Percentiles rank a stretch among this genome's conserved stretches.
These are phyloP conservation scores for Herpetomonas samuelpessoai DNA, from an alignment of 208 protist genomes.

Conservation along the genomic window DNA sequence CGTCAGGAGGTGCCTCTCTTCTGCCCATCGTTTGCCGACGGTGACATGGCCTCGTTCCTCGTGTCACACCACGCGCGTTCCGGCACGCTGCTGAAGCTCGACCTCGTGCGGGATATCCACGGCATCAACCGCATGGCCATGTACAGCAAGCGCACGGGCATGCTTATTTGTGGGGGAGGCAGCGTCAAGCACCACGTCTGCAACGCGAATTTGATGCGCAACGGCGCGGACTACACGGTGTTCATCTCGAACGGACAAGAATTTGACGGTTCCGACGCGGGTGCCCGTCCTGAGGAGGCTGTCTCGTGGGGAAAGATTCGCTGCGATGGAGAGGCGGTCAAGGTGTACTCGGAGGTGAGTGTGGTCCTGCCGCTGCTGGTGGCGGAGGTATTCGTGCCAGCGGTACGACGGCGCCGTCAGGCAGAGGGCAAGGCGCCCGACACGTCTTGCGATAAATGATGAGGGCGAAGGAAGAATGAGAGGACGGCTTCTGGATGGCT, in stretches of 20 bases:
- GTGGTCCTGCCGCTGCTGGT: constrained; percentile 98
- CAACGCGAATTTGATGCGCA: constrained; percentile 99
- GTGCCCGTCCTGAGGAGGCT: constrained; percentile 98
- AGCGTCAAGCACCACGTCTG: constrained; percentile 99
- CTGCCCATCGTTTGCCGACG: constrained; percentile 78
- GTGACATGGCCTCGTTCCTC: constrained; percentile 71
- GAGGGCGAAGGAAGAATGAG: too few species aligned
- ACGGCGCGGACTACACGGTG: constrained; percentile 98
- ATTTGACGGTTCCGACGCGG: constrained; percentile 98
- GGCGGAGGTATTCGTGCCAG: constrained; percentile 90
- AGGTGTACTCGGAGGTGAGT: constrained; percentile 97
- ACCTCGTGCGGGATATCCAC: constrained; percentile 96
- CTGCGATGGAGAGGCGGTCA: constrained; percentile 94
- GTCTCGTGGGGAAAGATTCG: constrained; percentile 99
- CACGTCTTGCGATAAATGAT: too few species aligned
- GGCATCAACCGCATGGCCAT: constrained; percentile 96
- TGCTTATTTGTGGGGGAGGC: constrained; percentile 98
- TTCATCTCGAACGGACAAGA: constrained; percentile 98
- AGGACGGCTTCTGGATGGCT: too few species aligned
- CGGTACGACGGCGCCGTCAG: constrained; percentile 31
- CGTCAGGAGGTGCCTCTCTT: constrained; percentile 76
- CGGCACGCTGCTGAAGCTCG: constrained; percentile 29
- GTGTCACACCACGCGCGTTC: constrained; percentile 1
- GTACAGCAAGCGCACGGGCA: constrained; percentile 93
- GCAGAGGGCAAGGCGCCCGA: background rate